phyloP scores from a whole-genome alignment of 176 grass and related monocot species.

The Carex kokanica region DNA sequence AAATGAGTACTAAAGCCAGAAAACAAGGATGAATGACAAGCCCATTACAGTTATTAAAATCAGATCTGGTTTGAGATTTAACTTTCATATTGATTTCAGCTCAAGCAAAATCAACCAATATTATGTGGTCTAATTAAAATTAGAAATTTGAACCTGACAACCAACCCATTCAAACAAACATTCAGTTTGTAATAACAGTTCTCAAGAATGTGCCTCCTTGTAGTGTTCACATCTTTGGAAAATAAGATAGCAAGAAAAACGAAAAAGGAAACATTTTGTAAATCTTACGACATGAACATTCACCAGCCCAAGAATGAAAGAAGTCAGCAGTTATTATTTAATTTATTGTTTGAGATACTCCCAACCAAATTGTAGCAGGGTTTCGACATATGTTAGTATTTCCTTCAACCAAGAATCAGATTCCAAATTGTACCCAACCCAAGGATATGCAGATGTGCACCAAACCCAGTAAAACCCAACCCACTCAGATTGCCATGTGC shows the following conservation, averaged over 20 bases:
- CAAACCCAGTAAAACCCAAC: background rate
- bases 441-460: background rate
- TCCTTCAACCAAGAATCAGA: background rate
- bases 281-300: background rate
- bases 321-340: background rate
- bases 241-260: background rate
- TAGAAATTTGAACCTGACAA: background rate
- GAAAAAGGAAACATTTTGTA: background rate
- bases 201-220: background rate
- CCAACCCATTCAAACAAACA: background rate
- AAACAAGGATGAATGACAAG: background rate
- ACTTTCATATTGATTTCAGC: slow-evolving; percentile 4
- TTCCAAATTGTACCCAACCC: background rate
- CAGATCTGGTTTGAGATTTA: background rate
- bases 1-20: slow-evolving; percentile 3
- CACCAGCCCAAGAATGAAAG: background rate
- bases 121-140: background rate
- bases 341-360: background rate
- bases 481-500: background rate
- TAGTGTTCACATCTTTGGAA: background rate
- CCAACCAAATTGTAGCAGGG: background rate
- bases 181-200: background rate
- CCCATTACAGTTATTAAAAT: background rate
- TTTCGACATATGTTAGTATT: background rate
- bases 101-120: background rate